These are phyloP conservation scores for Euphorbia celastroides DNA, from an alignment of 441 rosid species.

Conservation along the genomic window DNA sequence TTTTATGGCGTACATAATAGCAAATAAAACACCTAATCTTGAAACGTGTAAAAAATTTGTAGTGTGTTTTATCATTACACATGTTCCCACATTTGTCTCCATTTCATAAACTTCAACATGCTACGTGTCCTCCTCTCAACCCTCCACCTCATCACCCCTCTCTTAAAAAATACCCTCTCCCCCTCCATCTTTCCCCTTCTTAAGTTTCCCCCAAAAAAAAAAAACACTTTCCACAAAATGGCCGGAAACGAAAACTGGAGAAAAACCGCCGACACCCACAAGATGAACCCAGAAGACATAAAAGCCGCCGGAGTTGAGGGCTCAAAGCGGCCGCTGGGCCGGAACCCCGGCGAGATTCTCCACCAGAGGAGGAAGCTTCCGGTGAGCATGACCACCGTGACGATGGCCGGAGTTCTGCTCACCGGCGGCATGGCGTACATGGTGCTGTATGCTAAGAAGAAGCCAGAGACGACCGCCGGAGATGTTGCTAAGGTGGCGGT, in stretches of 20 bases:
- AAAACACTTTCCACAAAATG: conserved; percentile 18
- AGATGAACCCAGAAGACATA: conserved; percentile 52
- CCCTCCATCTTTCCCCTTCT: not conserved
- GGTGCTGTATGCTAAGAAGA: conserved; percentile 47
- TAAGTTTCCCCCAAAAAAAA: not conserved
- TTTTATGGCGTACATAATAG: too few species aligned
- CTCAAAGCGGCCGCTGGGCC: conserved; percentile 59
- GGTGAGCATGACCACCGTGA: conserved; percentile 43
- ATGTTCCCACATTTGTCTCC: conserved; percentile 15
- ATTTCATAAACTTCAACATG: not conserved
- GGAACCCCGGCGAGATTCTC: conserved; percentile 46
- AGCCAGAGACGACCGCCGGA: conserved; percentile 53
- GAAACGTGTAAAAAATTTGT: too few species aligned
- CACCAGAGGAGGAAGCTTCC: conserved; percentile 69
- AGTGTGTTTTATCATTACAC: too few species aligned
- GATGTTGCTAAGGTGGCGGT: conserved; percentile 55
- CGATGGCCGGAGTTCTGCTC: conserved; percentile 44
- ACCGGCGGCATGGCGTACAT: conserved; percentile 43
- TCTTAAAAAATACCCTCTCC: not conserved
- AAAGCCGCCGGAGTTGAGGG: conserved; percentile 52
- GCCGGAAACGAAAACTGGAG: conserved; percentile 47
- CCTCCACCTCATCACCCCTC: not conserved
- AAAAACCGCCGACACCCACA: conserved; percentile 55
- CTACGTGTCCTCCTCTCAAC: conserved; percentile 14
- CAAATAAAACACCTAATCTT: too few species aligned